These are phyloP conservation scores for Cephalotrichum gorgonifer DNA, from an alignment of 2,329 filamentous ascomycete genomes.

Conservation along the genomic window DNA sequence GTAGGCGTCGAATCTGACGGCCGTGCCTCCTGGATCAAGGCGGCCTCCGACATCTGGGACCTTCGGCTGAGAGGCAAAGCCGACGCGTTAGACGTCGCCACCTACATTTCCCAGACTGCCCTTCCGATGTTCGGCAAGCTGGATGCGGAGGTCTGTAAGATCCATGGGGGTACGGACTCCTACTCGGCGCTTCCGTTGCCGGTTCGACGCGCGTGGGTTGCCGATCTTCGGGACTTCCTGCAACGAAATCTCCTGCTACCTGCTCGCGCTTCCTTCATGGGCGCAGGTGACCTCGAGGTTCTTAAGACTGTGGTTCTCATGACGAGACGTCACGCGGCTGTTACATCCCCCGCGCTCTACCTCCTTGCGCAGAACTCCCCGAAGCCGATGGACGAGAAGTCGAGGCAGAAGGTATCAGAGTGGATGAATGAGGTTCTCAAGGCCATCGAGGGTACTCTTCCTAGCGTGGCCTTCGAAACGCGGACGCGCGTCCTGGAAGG, in stretches of 20 bases:
- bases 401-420: constrained; percentile 17
- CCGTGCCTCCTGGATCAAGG: constrained; percentile 36
- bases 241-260: constrained; percentile 41
- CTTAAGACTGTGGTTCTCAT: constrained; percentile 29
- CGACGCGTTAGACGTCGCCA: constrained; percentile 38
- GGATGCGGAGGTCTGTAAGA: constrained; percentile 3
- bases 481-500: constrained; percentile 14
- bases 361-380: constrained; percentile 20
- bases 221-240: constrained; percentile 37
- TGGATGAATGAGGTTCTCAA: constrained; percentile 27
- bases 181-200: constrained; percentile 1
- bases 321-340: constrained; percentile 20
- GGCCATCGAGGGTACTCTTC: constrained; percentile 17
- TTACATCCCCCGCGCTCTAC: constrained; percentile 34
- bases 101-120: constrained; percentile 29
- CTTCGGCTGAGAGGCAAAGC: constrained; percentile 39
- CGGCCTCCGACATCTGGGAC: constrained; percentile 37
- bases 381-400: constrained; percentile 5
- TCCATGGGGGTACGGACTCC: not conserved
- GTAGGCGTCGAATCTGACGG: constrained; percentile 22
- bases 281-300: constrained; percentile 27
- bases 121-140: constrained; percentile 18
- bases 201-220: constrained; percentile 25
- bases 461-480: constrained; percentile 14
- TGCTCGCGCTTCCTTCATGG: constrained; percentile 35